Evolutionary conservation across 1,284 basidiomycete genomes (phyloP).

Genomic region (Ceratobasidium sp.): DNA sequence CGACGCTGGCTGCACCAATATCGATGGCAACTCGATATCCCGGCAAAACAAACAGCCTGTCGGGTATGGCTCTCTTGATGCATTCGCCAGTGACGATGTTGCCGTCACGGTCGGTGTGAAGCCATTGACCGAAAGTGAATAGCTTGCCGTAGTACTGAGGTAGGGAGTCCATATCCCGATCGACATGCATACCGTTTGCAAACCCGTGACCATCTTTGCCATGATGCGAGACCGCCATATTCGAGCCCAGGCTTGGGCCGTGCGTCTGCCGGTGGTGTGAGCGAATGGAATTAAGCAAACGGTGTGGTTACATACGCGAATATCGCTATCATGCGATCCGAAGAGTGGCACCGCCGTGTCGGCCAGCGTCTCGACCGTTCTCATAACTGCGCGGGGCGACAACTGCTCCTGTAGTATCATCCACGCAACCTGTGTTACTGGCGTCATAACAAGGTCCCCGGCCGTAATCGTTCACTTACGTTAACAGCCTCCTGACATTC

Average conservation of each 20-base stretch:
- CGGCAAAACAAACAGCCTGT: slow-evolving; percentile 8
- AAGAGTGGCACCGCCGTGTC: slow-evolving; percentile 10
- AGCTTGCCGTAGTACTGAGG: slow-evolving; percentile 3
- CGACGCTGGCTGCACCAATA: not conserved
- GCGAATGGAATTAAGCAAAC: not conserved
- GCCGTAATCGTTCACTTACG: not conserved
- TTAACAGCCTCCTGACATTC: not conserved
- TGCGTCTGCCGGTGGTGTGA: not conserved
- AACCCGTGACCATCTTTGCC: not conserved
- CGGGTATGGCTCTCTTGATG: not conserved
- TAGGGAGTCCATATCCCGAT: not conserved
- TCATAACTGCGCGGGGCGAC: slow-evolving; percentile 6
- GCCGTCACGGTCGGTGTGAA: not conserved
- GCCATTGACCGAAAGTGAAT: slow-evolving; percentile 18
- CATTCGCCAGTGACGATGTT: not conserved
- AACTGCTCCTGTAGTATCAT: not conserved
- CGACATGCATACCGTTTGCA: slow-evolving; percentile 14
- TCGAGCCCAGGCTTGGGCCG: slow-evolving; percentile 14
- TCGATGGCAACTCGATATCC: slow-evolving; percentile 6
- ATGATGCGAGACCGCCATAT: slow-evolving; percentile 5
- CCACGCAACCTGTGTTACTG: slow-evolving; percentile 2
- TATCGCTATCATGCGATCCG: slow-evolving; percentile 8
- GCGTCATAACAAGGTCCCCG: not conserved
- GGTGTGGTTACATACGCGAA: not conserved
- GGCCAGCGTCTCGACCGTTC: not conserved